phyloP scores from a whole-genome alignment of 306 rosid species.

The Quercus suber region DNA sequence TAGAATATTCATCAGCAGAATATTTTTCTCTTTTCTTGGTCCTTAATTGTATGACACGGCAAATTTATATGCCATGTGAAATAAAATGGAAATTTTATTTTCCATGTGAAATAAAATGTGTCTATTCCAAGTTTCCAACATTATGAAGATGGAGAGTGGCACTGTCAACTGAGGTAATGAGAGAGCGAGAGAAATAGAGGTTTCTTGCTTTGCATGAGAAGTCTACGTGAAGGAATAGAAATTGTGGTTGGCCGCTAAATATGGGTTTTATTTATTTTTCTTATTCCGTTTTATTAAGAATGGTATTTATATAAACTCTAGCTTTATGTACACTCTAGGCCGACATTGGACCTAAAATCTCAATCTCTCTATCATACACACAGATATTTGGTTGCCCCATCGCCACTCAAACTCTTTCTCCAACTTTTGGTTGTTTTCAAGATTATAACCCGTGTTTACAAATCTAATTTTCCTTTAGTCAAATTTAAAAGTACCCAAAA shows the following conservation, averaged over 20 bases:
- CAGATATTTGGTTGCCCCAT: conserved; percentile 55
- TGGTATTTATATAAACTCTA: conserved; percentile 35
- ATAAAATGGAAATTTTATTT: background rate
- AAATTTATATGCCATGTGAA: too few species aligned
- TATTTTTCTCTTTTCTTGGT: background rate
- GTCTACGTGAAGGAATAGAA: conserved; percentile 61
- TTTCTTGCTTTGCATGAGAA: conserved; percentile 56
- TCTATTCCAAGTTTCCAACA: background rate
- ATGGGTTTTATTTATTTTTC: conserved; percentile 5
- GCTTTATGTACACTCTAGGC: conserved; percentile 68
- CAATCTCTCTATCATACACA: conserved; percentile 19
- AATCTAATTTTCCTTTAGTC: conserved; percentile 36
- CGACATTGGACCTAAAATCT: conserved; percentile 66
- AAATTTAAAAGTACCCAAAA: conserved; percentile 39
- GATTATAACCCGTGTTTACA: conserved; percentile 7
- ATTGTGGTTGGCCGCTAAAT: conserved; percentile 47
- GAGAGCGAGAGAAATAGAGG: conserved; percentile 23
- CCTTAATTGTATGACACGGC: background rate
- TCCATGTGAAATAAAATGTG: background rate
- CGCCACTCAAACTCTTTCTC: conserved; percentile 52
- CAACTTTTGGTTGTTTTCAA: conserved; percentile 18
- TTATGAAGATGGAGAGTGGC: background rate
- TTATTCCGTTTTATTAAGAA: background rate
- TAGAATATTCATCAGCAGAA: background rate
- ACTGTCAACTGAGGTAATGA: background rate